Evolutionary conservation across 208 protist species (phyloP).

Genomic region (Trypanosoma lewisi): DNA sequence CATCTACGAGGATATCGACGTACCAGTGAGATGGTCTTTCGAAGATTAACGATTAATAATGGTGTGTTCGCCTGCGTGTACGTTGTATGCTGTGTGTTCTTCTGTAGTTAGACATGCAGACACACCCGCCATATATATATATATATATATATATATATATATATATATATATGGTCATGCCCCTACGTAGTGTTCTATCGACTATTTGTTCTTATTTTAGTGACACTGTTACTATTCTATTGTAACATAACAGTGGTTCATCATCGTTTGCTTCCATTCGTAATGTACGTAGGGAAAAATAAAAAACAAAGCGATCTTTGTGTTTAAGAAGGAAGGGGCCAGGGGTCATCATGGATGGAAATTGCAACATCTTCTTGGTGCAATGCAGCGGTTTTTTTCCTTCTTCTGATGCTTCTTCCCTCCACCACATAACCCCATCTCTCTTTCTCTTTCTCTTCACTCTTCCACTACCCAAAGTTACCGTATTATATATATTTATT

Average conservation of each 20-base stretch:
- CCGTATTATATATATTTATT: background rate
- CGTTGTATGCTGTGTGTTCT: background rate
- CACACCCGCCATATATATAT: too few species aligned
- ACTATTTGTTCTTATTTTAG: too few species aligned
- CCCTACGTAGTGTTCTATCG: background rate
- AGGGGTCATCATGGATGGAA: too few species aligned
- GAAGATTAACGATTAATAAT: background rate
- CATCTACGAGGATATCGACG: constrained; percentile 40
- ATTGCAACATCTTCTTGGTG: too few species aligned
- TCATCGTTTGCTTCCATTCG: too few species aligned
- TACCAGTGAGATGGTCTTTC: constrained; percentile 26
- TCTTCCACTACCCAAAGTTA: background rate
- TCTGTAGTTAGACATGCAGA: background rate
- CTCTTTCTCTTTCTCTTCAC: too few species aligned
- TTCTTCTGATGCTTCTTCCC: background rate
- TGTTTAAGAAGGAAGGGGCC: too few species aligned
- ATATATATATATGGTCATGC: constrained; percentile 7
- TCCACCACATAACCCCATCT: background rate
- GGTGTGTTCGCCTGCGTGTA: background rate
- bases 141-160: constrained; percentile 21
- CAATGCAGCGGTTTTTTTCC: too few species aligned
- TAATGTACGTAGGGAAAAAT: too few species aligned
- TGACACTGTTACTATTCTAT: too few species aligned
- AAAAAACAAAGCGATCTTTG: too few species aligned
- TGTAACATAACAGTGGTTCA: too few species aligned